These are phyloP conservation scores for Pichia phayaonensis DNA, from an alignment of 805 yeast genomes.

Conservation along the genomic window DNA sequence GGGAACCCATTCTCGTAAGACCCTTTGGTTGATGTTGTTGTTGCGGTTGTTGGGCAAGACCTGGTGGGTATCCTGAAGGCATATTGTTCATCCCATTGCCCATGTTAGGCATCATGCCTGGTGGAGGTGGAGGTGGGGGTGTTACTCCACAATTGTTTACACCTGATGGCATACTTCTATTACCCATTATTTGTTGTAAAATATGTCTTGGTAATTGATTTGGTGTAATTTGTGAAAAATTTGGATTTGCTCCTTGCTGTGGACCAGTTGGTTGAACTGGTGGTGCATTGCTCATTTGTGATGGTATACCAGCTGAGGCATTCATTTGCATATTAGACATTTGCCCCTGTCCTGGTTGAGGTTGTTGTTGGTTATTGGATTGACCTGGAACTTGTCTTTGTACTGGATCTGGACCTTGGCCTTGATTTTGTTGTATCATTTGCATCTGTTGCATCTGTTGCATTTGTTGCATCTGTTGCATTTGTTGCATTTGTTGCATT, in stretches of 20 bases:
- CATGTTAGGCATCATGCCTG: neutral
- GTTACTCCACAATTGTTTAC: neutral
- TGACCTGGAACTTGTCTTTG: neutral
- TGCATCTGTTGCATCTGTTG: neutral
- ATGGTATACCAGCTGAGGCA: neutral
- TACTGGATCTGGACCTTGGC: neutral
- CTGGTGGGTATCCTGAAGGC: neutral
- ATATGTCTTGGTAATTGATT: slow-evolving; percentile 7
- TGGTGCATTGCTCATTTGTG: neutral
- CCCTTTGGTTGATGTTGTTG: neutral
- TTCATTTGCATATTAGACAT: neutral
- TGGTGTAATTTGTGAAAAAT: neutral
- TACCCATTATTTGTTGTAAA: neutral
- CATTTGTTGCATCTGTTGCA: slow-evolving; percentile 4
- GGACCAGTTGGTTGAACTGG: neutral
- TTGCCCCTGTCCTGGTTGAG: neutral
- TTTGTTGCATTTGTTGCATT: slow-evolving; percentile 6
- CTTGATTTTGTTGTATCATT: neutral
- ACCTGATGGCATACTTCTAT: slow-evolving; percentile 16
- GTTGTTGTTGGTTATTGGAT: neutral
- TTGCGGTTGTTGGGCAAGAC: neutral
- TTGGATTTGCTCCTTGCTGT: neutral
- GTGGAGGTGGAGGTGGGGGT: neutral
- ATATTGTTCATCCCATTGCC: neutral
- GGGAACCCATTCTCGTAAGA: neutral